A percentile compares a stretch with the other conserved stretches of the same genome.
These are phyloP conservation scores for Heliamphora pulchella DNA, from an alignment of 179 eudicot species.

Conservation along the genomic window DNA sequence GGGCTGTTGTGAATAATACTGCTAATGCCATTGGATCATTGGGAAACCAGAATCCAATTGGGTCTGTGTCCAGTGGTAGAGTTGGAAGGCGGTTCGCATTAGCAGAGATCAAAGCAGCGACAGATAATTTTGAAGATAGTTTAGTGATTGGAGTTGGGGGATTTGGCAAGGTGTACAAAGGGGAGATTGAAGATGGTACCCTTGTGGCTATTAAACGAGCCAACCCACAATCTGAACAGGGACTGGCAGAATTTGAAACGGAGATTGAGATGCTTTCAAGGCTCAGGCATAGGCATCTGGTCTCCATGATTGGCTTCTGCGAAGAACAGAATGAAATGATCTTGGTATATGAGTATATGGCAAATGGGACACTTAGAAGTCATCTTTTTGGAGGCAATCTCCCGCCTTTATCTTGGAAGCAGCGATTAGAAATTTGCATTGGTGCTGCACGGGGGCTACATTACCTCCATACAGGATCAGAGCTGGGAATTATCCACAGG, in stretches of 20 bases:
- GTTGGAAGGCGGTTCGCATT: constrained; percentile 31
- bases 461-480: constrained; percentile 46
- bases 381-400: constrained; percentile 33
- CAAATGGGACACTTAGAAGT: constrained; percentile 36
- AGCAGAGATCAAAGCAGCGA: constrained; percentile 33
- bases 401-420: constrained; percentile 37
- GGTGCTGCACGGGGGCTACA: constrained; percentile 43
- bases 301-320: constrained; percentile 39
- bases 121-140: constrained; percentile 31
- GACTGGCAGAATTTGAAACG: constrained; percentile 37
- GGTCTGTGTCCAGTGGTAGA: constrained; percentile 21
- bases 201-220: constrained; percentile 37
- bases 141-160: constrained; percentile 39
- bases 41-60: constrained; percentile 15
- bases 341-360: constrained; percentile 40
- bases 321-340: constrained; percentile 41
- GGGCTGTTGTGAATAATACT: constrained; percentile 17
- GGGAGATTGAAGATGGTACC: constrained; percentile 30
- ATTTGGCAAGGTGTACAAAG: constrained; percentile 42
- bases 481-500: constrained; percentile 36
- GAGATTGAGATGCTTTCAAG: constrained; percentile 42
- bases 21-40: constrained; percentile 23
- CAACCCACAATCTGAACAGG: constrained; percentile 40
- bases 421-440: constrained; percentile 34
- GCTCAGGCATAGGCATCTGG: constrained; percentile 38